Evolutionary conservation across 1,139 yeast genomes (phyloP).

Genomic region (Nakaseomyces uthaithaninus): DNA sequence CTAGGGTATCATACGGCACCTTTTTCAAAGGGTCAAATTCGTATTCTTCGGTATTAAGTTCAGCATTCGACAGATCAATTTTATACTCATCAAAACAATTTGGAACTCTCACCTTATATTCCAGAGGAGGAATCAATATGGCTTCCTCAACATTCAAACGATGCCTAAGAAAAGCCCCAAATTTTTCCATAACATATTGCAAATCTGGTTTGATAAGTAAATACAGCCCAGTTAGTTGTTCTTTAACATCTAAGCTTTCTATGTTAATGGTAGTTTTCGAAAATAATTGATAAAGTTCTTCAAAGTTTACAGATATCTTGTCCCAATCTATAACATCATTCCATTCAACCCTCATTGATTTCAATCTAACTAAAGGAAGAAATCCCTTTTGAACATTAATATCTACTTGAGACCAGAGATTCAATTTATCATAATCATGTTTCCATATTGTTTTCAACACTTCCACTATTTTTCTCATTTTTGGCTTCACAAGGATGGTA

Average conservation of each 20-base stretch:
- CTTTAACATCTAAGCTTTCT: constrained; percentile 19
- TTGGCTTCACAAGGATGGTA: constrained; percentile 23
- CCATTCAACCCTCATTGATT: constrained; percentile 26
- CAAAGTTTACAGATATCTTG: constrained; percentile 12
- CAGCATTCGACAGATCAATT: constrained; percentile 21
- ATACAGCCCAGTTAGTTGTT: constrained; percentile 25
- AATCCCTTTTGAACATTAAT: constrained; percentile 16
- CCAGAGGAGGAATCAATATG: constrained; percentile 25
- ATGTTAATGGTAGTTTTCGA: constrained; percentile 13
- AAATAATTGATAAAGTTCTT: constrained; percentile 17
- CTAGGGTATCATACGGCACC: constrained; percentile 7
- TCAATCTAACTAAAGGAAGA: constrained; percentile 2
- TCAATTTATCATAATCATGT: constrained; percentile 20
- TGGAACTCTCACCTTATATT: constrained; percentile 31
- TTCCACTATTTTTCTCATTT: constrained; percentile 21
- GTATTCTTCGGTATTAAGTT: constrained; percentile 15
- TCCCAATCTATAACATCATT: constrained; percentile 25
- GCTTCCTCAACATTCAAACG: constrained; percentile 15
- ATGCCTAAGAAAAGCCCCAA: constrained; percentile 7
- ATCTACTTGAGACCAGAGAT: constrained; percentile 24
- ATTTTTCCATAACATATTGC: constrained; percentile 17
- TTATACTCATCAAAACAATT: constrained; percentile 28
- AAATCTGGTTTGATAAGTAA: constrained; percentile 17
- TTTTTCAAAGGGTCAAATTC: constrained; percentile 8
- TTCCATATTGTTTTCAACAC: constrained; percentile 25